Evolutionary conservation across 345 rosid species (phyloP), one percentile per base, ranked within the genome.

Genomic region (Lenwebbia sp.): DNA sequence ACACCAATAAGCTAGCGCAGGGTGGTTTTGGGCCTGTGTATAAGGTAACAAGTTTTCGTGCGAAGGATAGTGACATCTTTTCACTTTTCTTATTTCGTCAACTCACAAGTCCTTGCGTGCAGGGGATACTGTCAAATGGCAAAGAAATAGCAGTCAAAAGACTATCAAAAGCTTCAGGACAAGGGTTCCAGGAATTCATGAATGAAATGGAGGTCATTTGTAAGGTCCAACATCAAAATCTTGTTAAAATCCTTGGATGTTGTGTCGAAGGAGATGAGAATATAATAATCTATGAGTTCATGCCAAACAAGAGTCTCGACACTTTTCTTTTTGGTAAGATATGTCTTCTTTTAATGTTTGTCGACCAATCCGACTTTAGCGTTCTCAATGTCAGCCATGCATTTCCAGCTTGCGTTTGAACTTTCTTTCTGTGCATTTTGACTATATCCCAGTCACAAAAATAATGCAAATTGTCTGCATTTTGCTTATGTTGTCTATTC

Each of bases 61-160:
- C 83, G 87, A 15, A 14, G 6, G 19, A 15, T 1, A 5, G 54
- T 14, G 14, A 52, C 21, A 5, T 52, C 53, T 51, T 51, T 51
- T 51, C 53, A 13, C 53, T 51, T 51, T 13, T 13, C 53, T 51
- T 12, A 51, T 51, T 51, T 51, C 53, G 5, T 51, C 15, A 15
- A 13, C 53, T 51, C 53, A 51, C 52, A 4, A 15, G 22, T 53
- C 55, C 55, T 17, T 53, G 19, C 21, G 22, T 53, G 21, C 90
- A 91, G 76, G 88, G 92, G 85, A 82, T 19, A 62, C 41, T 88
- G 26, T 23, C n/a, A 7, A 85, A 88, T 86, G 92, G 91, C 21
- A 65, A 87, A 50, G 89, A 87, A 88, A 82, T 88, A 65, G 91
- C 92, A 10, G 88, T 92, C 26, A 92, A 92, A 85, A 89, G 92